Base-by-base conservation (phyloP, 805 yeast genomes). In the Cyberlindnera sargentensis region DNA sequence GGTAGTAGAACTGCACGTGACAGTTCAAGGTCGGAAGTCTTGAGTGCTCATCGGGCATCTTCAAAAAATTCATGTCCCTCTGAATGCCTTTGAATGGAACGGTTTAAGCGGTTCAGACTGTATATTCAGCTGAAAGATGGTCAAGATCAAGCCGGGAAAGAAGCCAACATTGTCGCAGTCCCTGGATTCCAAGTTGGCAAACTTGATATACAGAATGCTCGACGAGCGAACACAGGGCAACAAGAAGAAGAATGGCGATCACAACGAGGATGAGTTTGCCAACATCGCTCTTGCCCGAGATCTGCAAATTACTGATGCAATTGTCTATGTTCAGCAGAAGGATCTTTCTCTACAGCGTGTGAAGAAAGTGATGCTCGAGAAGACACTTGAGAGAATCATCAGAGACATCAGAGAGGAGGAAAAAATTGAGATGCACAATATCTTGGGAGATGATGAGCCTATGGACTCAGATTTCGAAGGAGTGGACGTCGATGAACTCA, bases 281-380 rank as follows among this genome's bases (percentile, higher is more conserved):
- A 63, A 63, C 41, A 68, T 80, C 41, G 84, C 80, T 3, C 65
- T 81, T 28, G 93, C 89, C 1, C 71, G 72, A 50, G 84, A 83
- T 50, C 62, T 84, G 39, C 67, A 64, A 8, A 56, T 66, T 2
- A 50, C 65, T 6, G 84, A 82, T 43, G 72, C 81, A 3, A 54
- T 79, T n/a, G 66, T 71, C 8, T 80, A 71, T 46, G 78, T 80
- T 11, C 87, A 83, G 53, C 61, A 70, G 30, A 78, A 80, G 39
- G 95, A 88, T 48, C 65, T 78, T 33, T 75, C 82, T 30, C 67
- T 89, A 52, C 73, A 76, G 45, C 67, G 97, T 46, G 78, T 80
- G 53, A 90, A 89, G 60, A 78, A 77, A 45, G 73, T 71, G 7
- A 63, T 74, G 8, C 61, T 90, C 42, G 82, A 79, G 48, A 78